Percentiles rank a stretch among this genome's conserved stretches.
phyloP scores from a whole-genome alignment of 2,329 filamentous ascomycete species.

The Diaporthe humulicola region DNA sequence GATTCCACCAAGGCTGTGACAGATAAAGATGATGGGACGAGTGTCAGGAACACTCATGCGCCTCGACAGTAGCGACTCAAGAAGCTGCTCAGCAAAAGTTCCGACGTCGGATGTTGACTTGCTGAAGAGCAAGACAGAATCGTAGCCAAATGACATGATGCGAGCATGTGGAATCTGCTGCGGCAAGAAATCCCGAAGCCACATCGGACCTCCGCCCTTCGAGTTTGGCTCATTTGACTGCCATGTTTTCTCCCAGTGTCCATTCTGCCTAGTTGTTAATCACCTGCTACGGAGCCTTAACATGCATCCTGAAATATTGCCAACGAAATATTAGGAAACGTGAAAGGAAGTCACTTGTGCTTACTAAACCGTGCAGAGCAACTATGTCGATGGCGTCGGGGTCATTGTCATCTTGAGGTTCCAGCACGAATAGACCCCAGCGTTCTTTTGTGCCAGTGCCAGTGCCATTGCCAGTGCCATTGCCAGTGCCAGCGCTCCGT shows the following conservation, averaged over 20 bases:
- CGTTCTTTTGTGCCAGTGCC: not conserved
- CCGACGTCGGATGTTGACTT: conserved; percentile 21
- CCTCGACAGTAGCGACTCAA: conserved; percentile 25
- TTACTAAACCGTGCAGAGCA: conserved; percentile 24
- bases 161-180: conserved; percentile 41
- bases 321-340: not conserved
- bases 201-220: conserved; percentile 22
- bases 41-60: conserved; percentile 34
- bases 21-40: conserved; percentile 46
- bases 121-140: conserved; percentile 41
- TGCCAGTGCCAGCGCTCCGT: not conserved
- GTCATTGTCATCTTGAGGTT: conserved; percentile 27
- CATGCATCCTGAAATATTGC: not conserved
- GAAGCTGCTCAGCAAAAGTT: conserved; percentile 30
- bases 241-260: conserved; percentile 34
- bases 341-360: not conserved
- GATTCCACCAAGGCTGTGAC: conserved; percentile 47
- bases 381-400: conserved; percentile 29
- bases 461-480: no score
- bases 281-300: not conserved
- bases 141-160: conserved; percentile 30
- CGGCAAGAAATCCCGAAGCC: conserved; percentile 33
- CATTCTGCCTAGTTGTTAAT: conserved; percentile 2
- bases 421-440: conserved; percentile 16
- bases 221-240: not conserved